Conservation (phyloP, 192 early-diverging fungal genomes). For the Entomortierella beljakovae region DNA sequence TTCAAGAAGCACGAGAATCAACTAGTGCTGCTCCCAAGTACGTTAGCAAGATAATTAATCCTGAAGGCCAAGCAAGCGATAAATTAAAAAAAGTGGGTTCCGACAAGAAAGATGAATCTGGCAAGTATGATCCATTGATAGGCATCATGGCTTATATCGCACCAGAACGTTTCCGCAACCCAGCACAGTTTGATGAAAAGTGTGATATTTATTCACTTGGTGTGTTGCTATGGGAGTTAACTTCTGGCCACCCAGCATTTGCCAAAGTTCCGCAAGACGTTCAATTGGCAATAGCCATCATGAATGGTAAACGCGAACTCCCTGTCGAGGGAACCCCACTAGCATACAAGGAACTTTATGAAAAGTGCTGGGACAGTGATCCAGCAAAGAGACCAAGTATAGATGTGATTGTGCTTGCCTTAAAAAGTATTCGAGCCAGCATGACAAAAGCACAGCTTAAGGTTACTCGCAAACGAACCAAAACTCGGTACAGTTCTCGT, state of each 20-base stretch:
- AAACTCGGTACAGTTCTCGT: conserved; percentile 24
- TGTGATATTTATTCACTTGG: conserved; percentile 56
- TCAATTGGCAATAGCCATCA: conserved; percentile 38
- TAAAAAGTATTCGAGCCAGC: conserved; percentile 25
- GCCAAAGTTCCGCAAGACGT: conserved; percentile 33
- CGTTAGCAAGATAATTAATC: conserved; percentile 29
- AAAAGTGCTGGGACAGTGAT: conserved; percentile 50
- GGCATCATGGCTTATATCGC: conserved; percentile 54
- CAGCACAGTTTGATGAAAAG: conserved; percentile 39
- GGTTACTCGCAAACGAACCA: conserved; percentile 15
- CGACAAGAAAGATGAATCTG: not conserved
- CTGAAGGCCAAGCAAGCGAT: conserved; percentile 4
- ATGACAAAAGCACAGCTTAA: conserved; percentile 37
- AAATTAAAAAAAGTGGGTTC: not conserved
- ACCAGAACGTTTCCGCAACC: conserved; percentile 51
- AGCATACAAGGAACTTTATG: conserved; percentile 42
- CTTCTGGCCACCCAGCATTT: conserved; percentile 43
- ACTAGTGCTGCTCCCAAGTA: conserved; percentile 32
- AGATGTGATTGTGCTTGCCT: conserved; percentile 21
- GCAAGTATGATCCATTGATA: conserved; percentile 32
- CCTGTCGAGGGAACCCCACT: conserved; percentile 43
- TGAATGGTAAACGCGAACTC: conserved; percentile 51
- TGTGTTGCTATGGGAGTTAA: conserved; percentile 54
- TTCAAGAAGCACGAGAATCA: no score
- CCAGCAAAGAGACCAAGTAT: conserved; percentile 32